Evolutionary conservation across 2,329 filamentous ascomycete genomes (phyloP), one percentile per base, ranked within the genome.

Genomic region (Ascocoryne sarcoides): DNA sequence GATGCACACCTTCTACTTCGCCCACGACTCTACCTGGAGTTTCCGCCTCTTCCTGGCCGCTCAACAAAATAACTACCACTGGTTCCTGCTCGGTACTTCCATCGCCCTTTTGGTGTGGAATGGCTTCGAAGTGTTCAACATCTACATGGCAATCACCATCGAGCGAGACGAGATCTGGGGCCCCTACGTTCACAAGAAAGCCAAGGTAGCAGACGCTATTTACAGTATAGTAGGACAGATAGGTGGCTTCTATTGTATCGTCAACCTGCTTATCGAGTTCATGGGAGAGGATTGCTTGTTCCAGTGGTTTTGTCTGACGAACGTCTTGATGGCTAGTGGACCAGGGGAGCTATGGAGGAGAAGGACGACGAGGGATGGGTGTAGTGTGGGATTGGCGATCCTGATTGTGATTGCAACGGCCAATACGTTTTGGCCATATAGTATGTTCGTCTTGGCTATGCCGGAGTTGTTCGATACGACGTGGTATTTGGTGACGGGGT

Each of bases 1-100:
- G n/a, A n/a, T n/a, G n/a, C n/a, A n/a, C n/a, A n/a, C n/a, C n/a
- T 32, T 32, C 14, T 32, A 32, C 30, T 16, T 32, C 12, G 30
- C 30, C 12, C 30, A 32, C 12, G 30, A 32, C 30, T 32, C 30
- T 3, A 32, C 30, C 4, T 32, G 14, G 12, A 16, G 30, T 17
- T 16, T 32, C 10, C 30, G 30, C 10, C 30, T 32, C 4, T 32
- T 32, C 30, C 10, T 32, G 5, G 30, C 30, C 12, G 30, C 30
- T 14, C 18, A 14, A 9, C 9, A n/a, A 32, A 14, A 32, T 32
- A 17, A 32, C 12, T 32, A 17, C 14, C 16, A 32, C 30, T 32
- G 30, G 30, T 32, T 32, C 12, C 30, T 32, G 10, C 16, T 17
- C 12, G 30, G 30, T 4, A 32, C 14, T 5, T 16, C 14, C 12